Evolutionary conservation across 2,329 filamentous ascomycete genomes (phyloP).

Genomic region (Trichoderma semiorbis): DNA sequence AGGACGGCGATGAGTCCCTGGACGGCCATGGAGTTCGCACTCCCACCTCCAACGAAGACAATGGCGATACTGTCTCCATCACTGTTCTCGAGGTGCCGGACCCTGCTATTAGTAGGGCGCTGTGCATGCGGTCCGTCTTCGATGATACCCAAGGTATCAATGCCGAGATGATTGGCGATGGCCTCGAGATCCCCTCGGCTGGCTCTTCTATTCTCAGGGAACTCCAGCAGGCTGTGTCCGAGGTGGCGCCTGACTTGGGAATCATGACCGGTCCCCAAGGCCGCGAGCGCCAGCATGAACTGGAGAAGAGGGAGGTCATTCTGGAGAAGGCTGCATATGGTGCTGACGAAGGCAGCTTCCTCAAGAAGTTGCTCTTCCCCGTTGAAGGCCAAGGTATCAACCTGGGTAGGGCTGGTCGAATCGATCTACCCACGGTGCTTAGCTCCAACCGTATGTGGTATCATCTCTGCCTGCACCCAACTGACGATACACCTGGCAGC

Average conservation of each 20-base stretch:
- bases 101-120: constrained; percentile 75
- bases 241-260: constrained; percentile 75
- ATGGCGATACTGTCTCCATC: constrained; percentile 80
- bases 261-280: constrained; percentile 64
- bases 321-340: constrained; percentile 85
- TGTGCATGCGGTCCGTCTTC: constrained; percentile 87
- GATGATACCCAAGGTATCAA: constrained; percentile 94
- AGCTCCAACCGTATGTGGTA: constrained; percentile 92
- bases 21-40: constrained; percentile 61
- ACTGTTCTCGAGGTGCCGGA: constrained; percentile 84
- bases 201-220: constrained; percentile 83
- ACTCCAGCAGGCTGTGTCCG: constrained; percentile 76
- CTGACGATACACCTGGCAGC: constrained; percentile 74
- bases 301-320: constrained; percentile 78
- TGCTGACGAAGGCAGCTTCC: constrained; percentile 75
- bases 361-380: constrained; percentile 79
- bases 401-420: constrained; percentile 71
- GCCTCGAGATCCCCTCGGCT: constrained; percentile 68
- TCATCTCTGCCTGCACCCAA: constrained; percentile 87
- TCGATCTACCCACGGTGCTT: constrained; percentile 72
- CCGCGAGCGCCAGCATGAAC: constrained; percentile 70
- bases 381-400: constrained; percentile 73
- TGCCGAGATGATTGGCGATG: constrained; percentile 94
- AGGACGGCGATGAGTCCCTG: constrained; percentile 63
- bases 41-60: constrained; percentile 66